Evolutionary conservation across 768 basidiomycete genomes (phyloP).

Genomic region (Xerocomellus chrysenteron): DNA sequence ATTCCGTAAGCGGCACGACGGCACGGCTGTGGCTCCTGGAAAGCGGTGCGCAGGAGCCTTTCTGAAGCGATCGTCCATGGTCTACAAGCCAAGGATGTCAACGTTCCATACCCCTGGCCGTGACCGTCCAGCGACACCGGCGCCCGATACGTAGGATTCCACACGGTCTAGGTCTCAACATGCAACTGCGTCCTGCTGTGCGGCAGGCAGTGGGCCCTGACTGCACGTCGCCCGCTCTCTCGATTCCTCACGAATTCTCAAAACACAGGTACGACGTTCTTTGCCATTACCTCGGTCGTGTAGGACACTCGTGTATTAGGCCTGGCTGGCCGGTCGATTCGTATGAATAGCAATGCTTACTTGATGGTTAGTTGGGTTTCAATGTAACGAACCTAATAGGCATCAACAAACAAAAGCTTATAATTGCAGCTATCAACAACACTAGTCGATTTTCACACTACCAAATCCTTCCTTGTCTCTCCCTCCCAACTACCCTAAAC

Average conservation of each 20-base stretch:
- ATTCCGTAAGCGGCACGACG: constrained; percentile 26
- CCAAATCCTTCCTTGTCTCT: constrained; percentile 39
- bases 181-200: background rate
- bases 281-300: constrained; percentile 6
- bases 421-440: constrained; percentile 40
- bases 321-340: constrained; percentile 5
- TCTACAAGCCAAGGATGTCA: constrained; percentile 6
- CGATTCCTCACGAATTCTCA: background rate
- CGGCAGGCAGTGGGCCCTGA: constrained; percentile 1
- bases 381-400: constrained; percentile 36
- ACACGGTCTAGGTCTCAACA: background rate
- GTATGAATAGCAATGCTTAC: constrained; percentile 30
- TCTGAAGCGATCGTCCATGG: constrained; percentile 23
- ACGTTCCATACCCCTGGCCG: background rate
- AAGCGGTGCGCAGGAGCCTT: constrained; percentile 24
- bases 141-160: background rate
- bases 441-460: constrained; percentile 40
- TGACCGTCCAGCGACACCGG: background rate
- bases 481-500: constrained; percentile 24
- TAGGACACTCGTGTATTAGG: constrained; percentile 4
- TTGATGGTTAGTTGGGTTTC: constrained; percentile 39
- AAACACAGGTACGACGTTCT: constrained; percentile 9
- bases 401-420: constrained; percentile 42
- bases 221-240: background rate
- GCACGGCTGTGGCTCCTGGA: constrained; percentile 18